Conservation (phyloP, 345 rosid genomes). For the Alliaria petiolata region DNA sequence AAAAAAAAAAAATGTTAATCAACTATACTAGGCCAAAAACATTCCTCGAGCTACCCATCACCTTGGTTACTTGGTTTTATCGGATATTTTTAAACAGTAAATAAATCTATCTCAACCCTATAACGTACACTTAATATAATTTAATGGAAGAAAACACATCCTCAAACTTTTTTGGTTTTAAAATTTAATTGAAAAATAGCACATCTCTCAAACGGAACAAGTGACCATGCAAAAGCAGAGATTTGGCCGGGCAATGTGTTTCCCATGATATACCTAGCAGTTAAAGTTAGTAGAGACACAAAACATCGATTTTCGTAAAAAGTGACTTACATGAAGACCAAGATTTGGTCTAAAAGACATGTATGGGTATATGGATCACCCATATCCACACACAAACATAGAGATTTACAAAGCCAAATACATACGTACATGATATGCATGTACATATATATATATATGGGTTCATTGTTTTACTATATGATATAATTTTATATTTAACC, state of each 20-base stretch:
- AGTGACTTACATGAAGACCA: constrained; percentile 17
- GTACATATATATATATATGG: background rate
- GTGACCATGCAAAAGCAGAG: constrained; percentile 4
- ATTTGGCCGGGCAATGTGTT: constrained; percentile 10
- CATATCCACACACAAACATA: background rate
- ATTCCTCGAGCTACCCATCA: background rate
- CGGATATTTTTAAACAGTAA: too few relatives aligned
- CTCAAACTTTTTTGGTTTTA: background rate
- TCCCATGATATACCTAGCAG: constrained; percentile 20
- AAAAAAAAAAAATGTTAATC: background rate
- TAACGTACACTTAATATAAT: background rate
- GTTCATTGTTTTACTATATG: background rate
- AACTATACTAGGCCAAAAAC: background rate
- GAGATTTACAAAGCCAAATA: background rate
- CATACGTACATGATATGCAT: background rate
- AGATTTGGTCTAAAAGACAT: constrained; percentile 25
- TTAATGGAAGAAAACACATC: background rate
- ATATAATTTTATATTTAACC: background rate
- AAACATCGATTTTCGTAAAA: constrained; percentile 29
- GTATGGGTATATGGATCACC: background rate
- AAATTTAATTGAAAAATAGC: background rate
- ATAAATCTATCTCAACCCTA: background rate
- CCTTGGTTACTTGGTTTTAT: background rate
- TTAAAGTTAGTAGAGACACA: constrained; percentile 24
- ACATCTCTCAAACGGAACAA: background rate